These are phyloP conservation scores for Herpotrichia juniperi DNA, from an alignment of 2,329 filamentous ascomycete species.

Conservation along the genomic window DNA sequence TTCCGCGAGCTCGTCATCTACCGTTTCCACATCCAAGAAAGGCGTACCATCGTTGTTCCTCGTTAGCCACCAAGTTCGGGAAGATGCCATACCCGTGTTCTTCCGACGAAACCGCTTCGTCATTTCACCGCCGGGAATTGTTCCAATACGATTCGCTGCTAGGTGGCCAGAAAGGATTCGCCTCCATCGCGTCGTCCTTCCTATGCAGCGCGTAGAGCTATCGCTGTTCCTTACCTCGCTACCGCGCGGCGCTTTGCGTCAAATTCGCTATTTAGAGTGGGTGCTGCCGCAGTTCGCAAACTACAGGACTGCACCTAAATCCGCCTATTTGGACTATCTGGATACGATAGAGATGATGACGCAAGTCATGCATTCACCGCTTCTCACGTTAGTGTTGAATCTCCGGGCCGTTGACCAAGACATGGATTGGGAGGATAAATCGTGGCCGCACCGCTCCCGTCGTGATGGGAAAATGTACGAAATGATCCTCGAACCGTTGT, in stretches of 20 bases:
- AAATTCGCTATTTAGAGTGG: conserved; percentile 17
- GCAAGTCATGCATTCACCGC: conserved; percentile 11
- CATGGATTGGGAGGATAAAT: neutral
- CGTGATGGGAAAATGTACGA: neutral
- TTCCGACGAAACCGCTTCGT: conserved; percentile 12
- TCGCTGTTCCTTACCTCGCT: conserved; percentile 15
- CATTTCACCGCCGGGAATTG: conserved; percentile 4
- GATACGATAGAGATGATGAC: conserved; percentile 17
- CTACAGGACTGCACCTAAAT: neutral
- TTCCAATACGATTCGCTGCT: neutral
- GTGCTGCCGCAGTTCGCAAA: neutral
- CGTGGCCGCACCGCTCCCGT: neutral
- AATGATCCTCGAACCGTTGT: neutral
- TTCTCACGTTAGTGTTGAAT: conserved; percentile 15
- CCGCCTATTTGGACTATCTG: conserved; percentile 15
- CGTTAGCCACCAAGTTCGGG: conserved; percentile 10
- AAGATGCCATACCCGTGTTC: conserved; percentile 12
- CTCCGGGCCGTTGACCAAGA: neutral
- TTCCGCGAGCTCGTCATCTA: neutral
- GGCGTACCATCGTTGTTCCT: conserved; percentile 7
- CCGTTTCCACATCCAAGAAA: neutral
- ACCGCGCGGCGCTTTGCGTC: conserved; percentile 5
- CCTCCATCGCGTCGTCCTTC: neutral
- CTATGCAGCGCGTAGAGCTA: conserved; percentile 8
- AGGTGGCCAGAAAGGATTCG: neutral